phyloP scores from a whole-genome alignment of 83 land plant species.

The Diphasiastrum complanatum region DNA sequence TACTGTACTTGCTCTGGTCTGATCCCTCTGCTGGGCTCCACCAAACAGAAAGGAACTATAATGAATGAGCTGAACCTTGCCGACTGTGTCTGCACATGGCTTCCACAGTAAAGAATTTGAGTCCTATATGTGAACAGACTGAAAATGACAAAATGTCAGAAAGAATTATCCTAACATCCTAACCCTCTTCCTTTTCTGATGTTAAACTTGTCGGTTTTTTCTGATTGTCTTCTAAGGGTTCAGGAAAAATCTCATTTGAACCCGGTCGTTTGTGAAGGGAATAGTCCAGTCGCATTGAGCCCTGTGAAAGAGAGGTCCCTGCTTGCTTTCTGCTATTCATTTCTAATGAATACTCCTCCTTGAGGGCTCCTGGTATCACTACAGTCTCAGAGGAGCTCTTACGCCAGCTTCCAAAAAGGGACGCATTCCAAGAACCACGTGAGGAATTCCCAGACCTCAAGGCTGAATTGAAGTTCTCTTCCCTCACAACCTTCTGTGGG shows the following conservation, averaged over 20 bases:
- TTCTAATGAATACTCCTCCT: conserved; percentile 62
- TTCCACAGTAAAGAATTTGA: no score
- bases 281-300: not conserved
- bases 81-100: no score
- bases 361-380: conserved; percentile 30
- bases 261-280: conserved; percentile 1
- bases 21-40: no score
- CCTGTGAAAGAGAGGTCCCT: not conserved
- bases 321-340: not conserved
- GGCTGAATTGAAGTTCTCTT: conserved; percentile 54
- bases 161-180: no score
- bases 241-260: not conserved
- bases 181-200: not conserved
- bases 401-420: conserved; percentile 94
- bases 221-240: not conserved
- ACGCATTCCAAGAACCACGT: conserved; percentile 89
- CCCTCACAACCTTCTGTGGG: conserved; percentile 84
- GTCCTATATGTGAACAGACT: no score
- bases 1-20: no score
- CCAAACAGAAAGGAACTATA: no score
- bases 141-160: no score
- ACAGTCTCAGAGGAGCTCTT: conserved; percentile 67
- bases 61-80: no score
- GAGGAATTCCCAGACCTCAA: conserved; percentile 74
- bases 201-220: not conserved